A percentile compares a stretch with the other conserved stretches of the same genome.
Evolutionary conservation across 164 flowering plant species (phyloP).

Genomic region (Cinnamomum chago): DNA sequence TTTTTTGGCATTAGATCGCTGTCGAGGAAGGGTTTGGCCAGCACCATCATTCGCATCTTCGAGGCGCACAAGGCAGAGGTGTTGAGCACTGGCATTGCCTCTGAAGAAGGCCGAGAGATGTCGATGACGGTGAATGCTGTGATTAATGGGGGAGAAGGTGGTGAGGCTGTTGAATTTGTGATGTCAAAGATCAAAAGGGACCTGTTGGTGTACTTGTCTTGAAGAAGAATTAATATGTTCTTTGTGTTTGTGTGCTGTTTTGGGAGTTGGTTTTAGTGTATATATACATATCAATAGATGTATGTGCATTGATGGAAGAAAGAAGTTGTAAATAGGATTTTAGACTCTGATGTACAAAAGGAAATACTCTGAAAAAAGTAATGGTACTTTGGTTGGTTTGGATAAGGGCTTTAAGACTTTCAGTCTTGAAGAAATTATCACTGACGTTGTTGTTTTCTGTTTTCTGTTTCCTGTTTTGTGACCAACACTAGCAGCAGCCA

Average conservation of each 20-base stretch:
- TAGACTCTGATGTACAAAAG: too few species aligned
- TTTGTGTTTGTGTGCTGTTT: not conserved
- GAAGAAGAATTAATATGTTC: not conserved
- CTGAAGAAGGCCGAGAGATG: not conserved
- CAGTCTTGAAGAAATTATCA: too few species aligned
- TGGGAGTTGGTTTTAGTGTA: not conserved
- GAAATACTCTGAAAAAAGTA: too few species aligned
- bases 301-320: too few species aligned
- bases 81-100: not conserved
- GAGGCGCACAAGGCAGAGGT: constrained; percentile 1
- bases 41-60: not conserved
- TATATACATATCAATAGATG: too few species aligned
- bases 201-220: not conserved
- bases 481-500: too few species aligned
- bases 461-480: too few species aligned
- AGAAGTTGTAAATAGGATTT: too few species aligned
- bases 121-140: not conserved
- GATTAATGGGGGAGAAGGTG: not conserved
- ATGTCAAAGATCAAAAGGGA: not conserved
- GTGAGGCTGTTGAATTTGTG: not conserved
- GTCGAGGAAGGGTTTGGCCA: not conserved
- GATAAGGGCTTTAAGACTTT: too few species aligned
- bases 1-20: constrained; percentile 2
- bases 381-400: too few species aligned
- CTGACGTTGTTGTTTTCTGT: too few species aligned